Evolutionary conservation across 2,329 filamentous ascomycete species (phyloP), one percentile per base, ranked within the genome.

Genomic region (Gremmenia infestans): DNA sequence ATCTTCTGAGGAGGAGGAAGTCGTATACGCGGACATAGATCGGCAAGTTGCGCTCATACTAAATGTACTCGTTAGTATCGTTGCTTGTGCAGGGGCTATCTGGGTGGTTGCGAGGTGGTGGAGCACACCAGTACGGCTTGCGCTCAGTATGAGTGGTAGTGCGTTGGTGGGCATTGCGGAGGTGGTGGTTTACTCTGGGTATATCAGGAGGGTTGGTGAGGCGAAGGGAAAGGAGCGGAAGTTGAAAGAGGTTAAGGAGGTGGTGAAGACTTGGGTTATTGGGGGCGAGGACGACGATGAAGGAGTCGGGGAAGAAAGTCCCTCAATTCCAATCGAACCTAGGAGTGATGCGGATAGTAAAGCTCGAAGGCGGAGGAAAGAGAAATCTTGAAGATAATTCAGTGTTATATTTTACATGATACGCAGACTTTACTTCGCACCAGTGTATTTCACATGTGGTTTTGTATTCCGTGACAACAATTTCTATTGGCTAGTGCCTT

Each of bases 51-150:
- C 88, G 43, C 77, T 97, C 7, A 91, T 97, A 51, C 79, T 96
- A 66, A 99, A 97, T 71, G 91, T 97, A 50, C 74, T 97, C 40
- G 78, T 96, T 52, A 96, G 90, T 51, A 88, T 97, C 52, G 75
- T 93, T 2, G 89, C 92, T 46, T 88, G 88, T 50, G 87, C 85
- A 2, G 84, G 81, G 2, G 89, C 88, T 7, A 80, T 94, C 36
- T 94, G 89, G 89, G 78, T 91, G n/a, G 80, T 81, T 15, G 87
- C 87, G 1, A 78, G 85, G 50, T 89, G 88, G 79, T 93, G 88
- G 89, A 86, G 80, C 60, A 81, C 86, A 1, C 84, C 88, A 0
- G 79, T 83, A 45, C 76, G 89, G 25, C 68, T 94, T 58, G 86
- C 88, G 40, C 71, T 92, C 50, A 87, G 87, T 35, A 78, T 94